Evolutionary conservation across 176 grass and related monocot species (phyloP).

Genomic region (Leersia perrieri): DNA sequence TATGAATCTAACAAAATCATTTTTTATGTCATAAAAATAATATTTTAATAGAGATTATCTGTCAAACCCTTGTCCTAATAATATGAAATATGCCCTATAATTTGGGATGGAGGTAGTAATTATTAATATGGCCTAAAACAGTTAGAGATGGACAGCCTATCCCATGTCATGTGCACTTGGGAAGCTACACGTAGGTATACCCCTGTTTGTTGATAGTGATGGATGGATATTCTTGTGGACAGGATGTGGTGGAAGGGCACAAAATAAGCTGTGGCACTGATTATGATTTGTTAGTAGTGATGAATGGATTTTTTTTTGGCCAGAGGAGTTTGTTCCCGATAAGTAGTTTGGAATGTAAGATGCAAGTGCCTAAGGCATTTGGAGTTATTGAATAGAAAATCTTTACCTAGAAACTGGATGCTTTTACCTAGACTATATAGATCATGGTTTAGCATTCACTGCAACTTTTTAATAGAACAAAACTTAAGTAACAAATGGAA

Average conservation of each 20-base stretch:
- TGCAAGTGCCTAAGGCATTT: not conserved
- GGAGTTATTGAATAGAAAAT: not conserved
- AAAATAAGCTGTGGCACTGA: slow-evolving; percentile 4
- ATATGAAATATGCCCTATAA: too few relatives aligned
- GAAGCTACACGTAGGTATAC: too few relatives aligned
- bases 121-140: too few relatives aligned
- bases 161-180: too few relatives aligned
- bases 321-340: not conserved
- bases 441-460: not conserved
- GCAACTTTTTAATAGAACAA: not conserved
- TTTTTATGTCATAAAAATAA: too few relatives aligned
- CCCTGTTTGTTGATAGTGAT: slow-evolving; percentile 20
- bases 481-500: not conserved
- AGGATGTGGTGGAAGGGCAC: not conserved
- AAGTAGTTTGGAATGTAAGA: not conserved
- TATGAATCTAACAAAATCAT: too few relatives aligned
- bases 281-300: not conserved
- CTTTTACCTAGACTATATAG: not conserved
- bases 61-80: too few relatives aligned
- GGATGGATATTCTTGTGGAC: not conserved
- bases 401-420: not conserved
- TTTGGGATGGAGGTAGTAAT: too few relatives aligned
- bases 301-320: not conserved
- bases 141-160: too few relatives aligned
- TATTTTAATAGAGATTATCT: too few relatives aligned